These are phyloP conservation scores for Angophora floribunda DNA, from an alignment of 345 rosid species.

Conservation along the genomic window DNA sequence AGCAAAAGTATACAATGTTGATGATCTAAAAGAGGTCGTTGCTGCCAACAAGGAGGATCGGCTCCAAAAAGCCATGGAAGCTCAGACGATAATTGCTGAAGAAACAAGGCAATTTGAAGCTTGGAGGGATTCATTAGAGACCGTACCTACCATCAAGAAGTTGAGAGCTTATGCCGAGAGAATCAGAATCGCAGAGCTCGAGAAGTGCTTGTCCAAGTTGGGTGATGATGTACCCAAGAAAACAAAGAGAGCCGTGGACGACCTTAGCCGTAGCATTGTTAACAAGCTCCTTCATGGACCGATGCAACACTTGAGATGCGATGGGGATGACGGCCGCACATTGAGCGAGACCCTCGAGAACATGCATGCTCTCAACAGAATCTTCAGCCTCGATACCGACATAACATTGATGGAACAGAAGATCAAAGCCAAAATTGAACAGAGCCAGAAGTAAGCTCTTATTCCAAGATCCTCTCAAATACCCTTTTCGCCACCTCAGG, in stretches of 20 bases:
- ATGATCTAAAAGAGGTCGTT: conserved; percentile 97
- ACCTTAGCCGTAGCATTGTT: conserved; percentile 85
- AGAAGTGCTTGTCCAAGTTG: conserved; percentile 88
- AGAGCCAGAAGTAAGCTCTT: conserved; percentile 31
- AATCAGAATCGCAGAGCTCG: conserved; percentile 68
- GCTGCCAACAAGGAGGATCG: conserved; percentile 97
- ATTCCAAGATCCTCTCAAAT: neutral
- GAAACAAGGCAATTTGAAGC: conserved; percentile 84
- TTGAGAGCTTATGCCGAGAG: conserved; percentile 91
- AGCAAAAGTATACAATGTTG: conserved; percentile 73
- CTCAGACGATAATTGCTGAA: conserved; percentile 67
- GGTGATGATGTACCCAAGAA: conserved; percentile 89
- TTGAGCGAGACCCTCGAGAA: conserved; percentile 86
- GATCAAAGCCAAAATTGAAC: conserved; percentile 68
- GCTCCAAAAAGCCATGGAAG: conserved; percentile 89
- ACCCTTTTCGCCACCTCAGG: neutral
- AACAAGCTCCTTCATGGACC: conserved; percentile 97
- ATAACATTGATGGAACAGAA: conserved; percentile 63
- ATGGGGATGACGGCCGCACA: conserved; percentile 69
- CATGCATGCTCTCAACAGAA: conserved; percentile 96
- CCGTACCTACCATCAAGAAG: conserved; percentile 94
- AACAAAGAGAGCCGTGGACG: conserved; percentile 75
- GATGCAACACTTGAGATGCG: conserved; percentile 97
- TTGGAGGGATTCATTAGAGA: conserved; percentile 95
- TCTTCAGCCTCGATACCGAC: conserved; percentile 85